Conservation (phyloP, 768 basidiomycete genomes). For the Rhizopogon vesiculosus region DNA sequence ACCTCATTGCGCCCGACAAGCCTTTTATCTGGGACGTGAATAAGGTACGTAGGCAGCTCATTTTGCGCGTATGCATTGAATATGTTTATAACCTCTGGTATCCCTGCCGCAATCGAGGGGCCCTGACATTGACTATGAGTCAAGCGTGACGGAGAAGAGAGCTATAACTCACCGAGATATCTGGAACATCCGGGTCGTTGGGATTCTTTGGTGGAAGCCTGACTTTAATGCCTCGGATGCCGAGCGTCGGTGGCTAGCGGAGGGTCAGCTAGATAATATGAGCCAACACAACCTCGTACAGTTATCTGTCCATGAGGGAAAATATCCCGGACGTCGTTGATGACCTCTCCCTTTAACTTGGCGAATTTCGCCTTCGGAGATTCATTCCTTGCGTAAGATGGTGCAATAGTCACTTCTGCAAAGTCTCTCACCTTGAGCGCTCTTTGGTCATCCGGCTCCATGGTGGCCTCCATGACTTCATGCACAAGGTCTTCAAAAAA, state of each 20-base stretch:
- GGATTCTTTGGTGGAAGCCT: not conserved
- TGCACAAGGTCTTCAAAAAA: slow-evolving; percentile 26
- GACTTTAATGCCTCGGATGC: not conserved
- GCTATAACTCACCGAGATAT: not conserved
- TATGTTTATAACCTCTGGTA: slow-evolving; percentile 21
- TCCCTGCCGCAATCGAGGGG: slow-evolving; percentile 2
- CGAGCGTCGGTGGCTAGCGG: not conserved
- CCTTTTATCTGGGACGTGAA: slow-evolving; percentile 19
- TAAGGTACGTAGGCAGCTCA: slow-evolving; percentile 24
- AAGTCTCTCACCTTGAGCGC: slow-evolving; percentile 17
- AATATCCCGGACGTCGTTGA: slow-evolving; percentile 20
- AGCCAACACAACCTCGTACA: slow-evolving; percentile 4
- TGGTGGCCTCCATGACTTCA: slow-evolving; percentile 12
- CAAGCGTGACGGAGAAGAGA: too few relatives aligned
- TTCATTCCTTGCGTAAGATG: not conserved
- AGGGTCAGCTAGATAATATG: not conserved
- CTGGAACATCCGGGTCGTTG: not conserved
- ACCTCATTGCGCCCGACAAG: slow-evolving; percentile 27
- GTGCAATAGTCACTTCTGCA: not conserved
- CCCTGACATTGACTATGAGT: slow-evolving; percentile 6
- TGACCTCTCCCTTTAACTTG: slow-evolving; percentile 23
- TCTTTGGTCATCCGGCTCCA: slow-evolving; percentile 18
- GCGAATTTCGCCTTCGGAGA: slow-evolving; percentile 21
- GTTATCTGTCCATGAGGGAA: slow-evolving; percentile 26
- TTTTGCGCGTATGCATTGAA: slow-evolving; percentile 22